Percentiles rank a stretch among this genome's conserved stretches.
phyloP scores from a whole-genome alignment of 352 stramenopile species.

The Saprolegnia parasitica region DNA sequence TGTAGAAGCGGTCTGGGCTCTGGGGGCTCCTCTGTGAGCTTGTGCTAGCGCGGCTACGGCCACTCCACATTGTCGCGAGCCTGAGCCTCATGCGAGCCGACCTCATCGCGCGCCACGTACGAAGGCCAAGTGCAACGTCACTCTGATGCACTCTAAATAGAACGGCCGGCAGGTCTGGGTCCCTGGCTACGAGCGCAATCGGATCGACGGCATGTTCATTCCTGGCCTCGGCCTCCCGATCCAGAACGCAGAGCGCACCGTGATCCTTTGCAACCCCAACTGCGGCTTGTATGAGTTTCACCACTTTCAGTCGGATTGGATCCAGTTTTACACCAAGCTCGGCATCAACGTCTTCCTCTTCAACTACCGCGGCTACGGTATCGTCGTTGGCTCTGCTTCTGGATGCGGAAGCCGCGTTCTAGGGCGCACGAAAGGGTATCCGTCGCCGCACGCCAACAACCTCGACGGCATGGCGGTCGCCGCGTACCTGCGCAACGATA shows the following conservation, averaged over 20 bases:
- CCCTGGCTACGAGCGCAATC: slow-evolving; percentile 44
- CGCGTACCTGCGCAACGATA: slow-evolving; percentile 54
- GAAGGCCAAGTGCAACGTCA: slow-evolving; percentile 7
- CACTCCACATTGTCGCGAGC: slow-evolving; percentile 59
- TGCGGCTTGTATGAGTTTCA: slow-evolving; percentile 83
- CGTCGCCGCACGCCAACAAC: slow-evolving; percentile 28
- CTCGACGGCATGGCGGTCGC: slow-evolving; percentile 52
- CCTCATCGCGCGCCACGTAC: slow-evolving; percentile 68
- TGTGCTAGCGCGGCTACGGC: slow-evolving; percentile 42
- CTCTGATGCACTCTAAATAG: slow-evolving; percentile 32
- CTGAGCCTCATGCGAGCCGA: slow-evolving; percentile 80
- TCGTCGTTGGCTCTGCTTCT: neutral
- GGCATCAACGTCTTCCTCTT: slow-evolving; percentile 78
- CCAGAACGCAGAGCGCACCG: slow-evolving; percentile 33
- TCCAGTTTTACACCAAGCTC: slow-evolving; percentile 81
- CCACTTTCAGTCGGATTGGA: slow-evolving; percentile 86
- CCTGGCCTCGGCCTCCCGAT: slow-evolving; percentile 31
- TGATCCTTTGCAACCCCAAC: slow-evolving; percentile 84
- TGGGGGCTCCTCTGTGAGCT: slow-evolving; percentile 28
- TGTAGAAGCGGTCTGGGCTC: slow-evolving; percentile 1
- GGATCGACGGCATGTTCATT: slow-evolving; percentile 79
- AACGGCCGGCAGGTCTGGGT: slow-evolving; percentile 83
- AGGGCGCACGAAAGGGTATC: slow-evolving; percentile 19
- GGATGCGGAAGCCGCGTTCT: neutral
- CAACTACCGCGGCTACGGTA: slow-evolving; percentile 85